Evolutionary conservation across 768 basidiomycete species (phyloP), one percentile per base, ranked within the genome.

Genomic region (Hydnum rufescens): DNA sequence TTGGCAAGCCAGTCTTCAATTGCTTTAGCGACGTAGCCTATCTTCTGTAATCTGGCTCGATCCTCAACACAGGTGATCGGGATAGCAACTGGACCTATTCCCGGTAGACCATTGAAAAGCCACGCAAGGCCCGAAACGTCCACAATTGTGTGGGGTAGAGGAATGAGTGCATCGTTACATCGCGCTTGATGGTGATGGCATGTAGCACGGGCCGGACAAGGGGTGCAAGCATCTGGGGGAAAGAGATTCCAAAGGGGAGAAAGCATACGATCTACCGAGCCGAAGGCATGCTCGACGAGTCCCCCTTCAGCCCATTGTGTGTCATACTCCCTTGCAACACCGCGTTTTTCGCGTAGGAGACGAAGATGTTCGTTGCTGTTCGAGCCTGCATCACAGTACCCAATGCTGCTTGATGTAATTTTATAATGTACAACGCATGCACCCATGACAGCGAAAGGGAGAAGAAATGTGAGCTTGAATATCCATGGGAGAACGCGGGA

Each of bases 11-110:
- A 73, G 63, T 28, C 66, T 63, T 85, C 82, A 49, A 88, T 73
- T 5, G 74, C 74, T 59, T 77, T 82, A 1, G 82, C 87, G 52
- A 90, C 66, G 22, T 67, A 72, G 32, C 83, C 83, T 44, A 89
- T 82, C 58, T 79, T 71, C 65, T 78, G 84, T 61, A 85, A 70
- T 60, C 68, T 74, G 51, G 82, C 82, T 25, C 46, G 32, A 65
- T 89, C 84, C 66, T 81, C 80, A 48, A 77, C 67, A 61, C 86
- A 89, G 44, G 74, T 70, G 36, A 82, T 81, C 25, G 84, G 76
- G 50, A 89, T 69, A 22, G 77, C 82, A 36, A 88, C 71, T 55
- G 80, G 74, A n/a, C 84, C 82, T 23, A 85, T 65, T 30, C 76
- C 74, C 22, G 85, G 86, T 48, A 87, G 62, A 29, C 86, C 86